These are phyloP conservation scores for Collybia nuda DNA, from an alignment of 768 basidiomycete species.

Conservation along the genomic window DNA sequence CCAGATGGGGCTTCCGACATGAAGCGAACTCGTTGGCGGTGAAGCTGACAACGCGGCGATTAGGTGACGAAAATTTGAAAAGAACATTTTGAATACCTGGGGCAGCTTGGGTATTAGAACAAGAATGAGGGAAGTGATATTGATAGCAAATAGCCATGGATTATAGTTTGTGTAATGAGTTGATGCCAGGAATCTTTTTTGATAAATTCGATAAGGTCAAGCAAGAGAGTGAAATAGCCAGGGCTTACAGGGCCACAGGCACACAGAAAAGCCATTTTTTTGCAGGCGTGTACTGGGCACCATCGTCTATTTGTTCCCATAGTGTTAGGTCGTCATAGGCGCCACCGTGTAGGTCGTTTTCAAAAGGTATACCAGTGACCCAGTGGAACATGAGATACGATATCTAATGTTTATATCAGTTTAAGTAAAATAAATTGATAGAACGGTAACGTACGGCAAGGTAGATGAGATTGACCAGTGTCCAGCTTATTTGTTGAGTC, in stretches of 20 bases:
- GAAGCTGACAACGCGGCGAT: slow-evolving; percentile 49
- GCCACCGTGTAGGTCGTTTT: slow-evolving; percentile 82
- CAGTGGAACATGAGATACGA: slow-evolving; percentile 99
- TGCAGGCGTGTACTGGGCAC: slow-evolving; percentile 97
- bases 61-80: slow-evolving; percentile 10
- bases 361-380: slow-evolving; percentile 96
- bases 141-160: slow-evolving; percentile 90
- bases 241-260: slow-evolving; percentile 82
- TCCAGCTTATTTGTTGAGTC: slow-evolving; percentile 94
- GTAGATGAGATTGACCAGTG: slow-evolving; percentile 87
- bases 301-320: slow-evolving; percentile 99
- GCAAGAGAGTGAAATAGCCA: slow-evolving; percentile 1
- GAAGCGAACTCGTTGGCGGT: slow-evolving; percentile 81
- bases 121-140: slow-evolving; percentile 75
- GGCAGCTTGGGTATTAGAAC: slow-evolving; percentile 96
- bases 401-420: slow-evolving; percentile 44
- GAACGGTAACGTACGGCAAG: slow-evolving; percentile 75
- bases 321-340: slow-evolving; percentile 97
- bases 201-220: slow-evolving; percentile 7
- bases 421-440: no score
- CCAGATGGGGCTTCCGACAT: slow-evolving; percentile 66
- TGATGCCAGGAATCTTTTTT: slow-evolving; percentile 84
- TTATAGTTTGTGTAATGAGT: slow-evolving; percentile 99
- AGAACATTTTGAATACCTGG: slow-evolving; percentile 51
- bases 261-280: slow-evolving; percentile 95